These are phyloP conservation scores for Abrus pulchellus DNA, from an alignment of 306 rosid genomes.

Conservation along the genomic window DNA sequence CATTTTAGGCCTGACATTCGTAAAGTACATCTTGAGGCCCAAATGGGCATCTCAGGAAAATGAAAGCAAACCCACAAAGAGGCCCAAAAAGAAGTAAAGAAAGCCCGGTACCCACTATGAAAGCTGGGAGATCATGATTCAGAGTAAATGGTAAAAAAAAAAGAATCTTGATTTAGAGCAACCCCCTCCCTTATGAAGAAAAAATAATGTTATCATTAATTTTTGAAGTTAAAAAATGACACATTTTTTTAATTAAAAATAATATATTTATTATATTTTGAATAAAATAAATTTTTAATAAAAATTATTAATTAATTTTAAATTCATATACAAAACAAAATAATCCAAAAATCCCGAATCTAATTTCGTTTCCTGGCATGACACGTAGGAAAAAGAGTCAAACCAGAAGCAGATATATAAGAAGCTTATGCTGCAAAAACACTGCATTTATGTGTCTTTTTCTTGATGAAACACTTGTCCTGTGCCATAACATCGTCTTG, in stretches of 20 bases:
- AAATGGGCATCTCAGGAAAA: neutral
- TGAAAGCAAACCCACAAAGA: neutral
- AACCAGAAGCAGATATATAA: conserved; percentile 32
- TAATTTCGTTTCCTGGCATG: neutral
- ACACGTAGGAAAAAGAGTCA: conserved; percentile 30
- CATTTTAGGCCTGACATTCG: neutral
- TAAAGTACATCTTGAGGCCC: neutral
- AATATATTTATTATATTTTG: too few species aligned
- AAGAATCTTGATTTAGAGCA: too few species aligned
- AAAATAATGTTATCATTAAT: too few species aligned
- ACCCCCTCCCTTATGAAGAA: too few species aligned
- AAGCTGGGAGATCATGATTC: neutral
- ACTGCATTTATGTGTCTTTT: neutral
- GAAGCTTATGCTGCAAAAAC: neutral
- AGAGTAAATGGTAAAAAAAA: too few species aligned
- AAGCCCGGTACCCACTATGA: neutral
- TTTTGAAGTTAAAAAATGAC: too few species aligned
- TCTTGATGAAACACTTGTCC: neutral
- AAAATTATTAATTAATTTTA: too few species aligned
- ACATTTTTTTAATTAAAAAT: too few species aligned
- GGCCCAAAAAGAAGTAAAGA: neutral
- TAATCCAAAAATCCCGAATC: too few species aligned
- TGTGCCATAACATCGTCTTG: neutral
- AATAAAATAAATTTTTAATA: too few species aligned
- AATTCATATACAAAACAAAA: too few species aligned